A percentile compares a stretch with the other conserved stretches of the same genome.
phyloP scores from a whole-genome alignment of 192 early-diverging fungal genomes.

The Jimgerdemannia flammicorona region DNA sequence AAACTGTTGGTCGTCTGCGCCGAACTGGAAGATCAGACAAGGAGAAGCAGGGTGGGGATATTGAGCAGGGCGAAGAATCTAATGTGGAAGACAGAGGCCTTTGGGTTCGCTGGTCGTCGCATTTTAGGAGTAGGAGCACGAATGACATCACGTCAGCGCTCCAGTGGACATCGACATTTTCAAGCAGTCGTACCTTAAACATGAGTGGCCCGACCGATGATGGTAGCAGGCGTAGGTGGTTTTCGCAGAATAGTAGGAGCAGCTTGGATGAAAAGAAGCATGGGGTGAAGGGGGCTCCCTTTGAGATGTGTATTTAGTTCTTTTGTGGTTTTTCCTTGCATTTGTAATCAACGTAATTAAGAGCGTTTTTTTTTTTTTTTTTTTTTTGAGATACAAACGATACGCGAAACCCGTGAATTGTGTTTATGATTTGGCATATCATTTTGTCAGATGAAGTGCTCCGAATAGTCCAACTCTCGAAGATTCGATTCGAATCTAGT shows the following conservation, averaged over 20 bases:
- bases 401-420: no score
- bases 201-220: neutral
- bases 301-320: neutral
- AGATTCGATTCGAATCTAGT: no score
- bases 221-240: neutral
- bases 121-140: neutral
- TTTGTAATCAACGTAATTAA: no score
- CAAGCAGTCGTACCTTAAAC: neutral
- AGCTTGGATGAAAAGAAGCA: neutral
- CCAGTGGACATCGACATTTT: neutral
- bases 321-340: no score
- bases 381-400: no score
- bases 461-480: no score
- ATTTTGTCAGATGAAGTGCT: no score
- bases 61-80: neutral
- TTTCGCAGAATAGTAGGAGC: neutral
- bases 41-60: neutral
- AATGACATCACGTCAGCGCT: neutral
- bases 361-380: no score
- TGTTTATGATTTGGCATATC: no score
- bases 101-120: neutral
- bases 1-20: slow-evolving; percentile 21
- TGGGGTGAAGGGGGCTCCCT: neutral
- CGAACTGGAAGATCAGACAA: neutral
- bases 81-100: neutral